These are phyloP conservation scores for Cenchrus purpureus DNA, from an alignment of 176 grass and related monocot species.

Conservation along the genomic window DNA sequence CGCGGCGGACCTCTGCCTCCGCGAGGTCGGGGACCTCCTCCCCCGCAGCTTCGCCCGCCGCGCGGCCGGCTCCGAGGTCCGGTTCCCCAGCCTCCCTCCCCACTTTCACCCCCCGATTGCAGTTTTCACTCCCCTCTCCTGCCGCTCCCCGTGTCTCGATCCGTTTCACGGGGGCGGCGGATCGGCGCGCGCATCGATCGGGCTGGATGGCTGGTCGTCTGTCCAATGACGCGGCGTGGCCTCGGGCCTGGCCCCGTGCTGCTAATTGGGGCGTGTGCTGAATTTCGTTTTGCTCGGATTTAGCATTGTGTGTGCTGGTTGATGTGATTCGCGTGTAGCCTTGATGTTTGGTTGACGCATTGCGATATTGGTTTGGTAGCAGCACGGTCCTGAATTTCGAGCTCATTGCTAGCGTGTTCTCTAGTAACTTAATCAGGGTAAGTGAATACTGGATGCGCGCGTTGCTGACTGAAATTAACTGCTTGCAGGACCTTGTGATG, in stretches of 20 bases:
- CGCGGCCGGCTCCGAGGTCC: constrained; percentile 70
- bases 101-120: no score
- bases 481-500: constrained; percentile 73
- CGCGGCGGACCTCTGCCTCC: constrained; percentile 62
- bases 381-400: background rate
- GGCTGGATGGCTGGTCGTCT: background rate
- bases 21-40: constrained; percentile 66
- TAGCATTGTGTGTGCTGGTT: background rate
- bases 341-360: background rate
- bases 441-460: background rate
- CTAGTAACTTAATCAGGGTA: background rate
- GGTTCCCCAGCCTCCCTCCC: background rate
- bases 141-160: background rate
- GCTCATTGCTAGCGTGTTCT: background rate
- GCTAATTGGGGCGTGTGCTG: background rate
- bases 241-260: background rate
- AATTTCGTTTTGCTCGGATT: constrained; percentile 10
- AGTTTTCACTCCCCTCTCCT: background rate
- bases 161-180: background rate
- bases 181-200: constrained; percentile 29
- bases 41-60: constrained; percentile 67
- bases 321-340: background rate
- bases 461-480: constrained; percentile 14
- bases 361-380: background rate
- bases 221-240: background rate